Base-by-base conservation (phyloP, 2,329 filamentous ascomycete species). In the Penicillium sp. region DNA sequence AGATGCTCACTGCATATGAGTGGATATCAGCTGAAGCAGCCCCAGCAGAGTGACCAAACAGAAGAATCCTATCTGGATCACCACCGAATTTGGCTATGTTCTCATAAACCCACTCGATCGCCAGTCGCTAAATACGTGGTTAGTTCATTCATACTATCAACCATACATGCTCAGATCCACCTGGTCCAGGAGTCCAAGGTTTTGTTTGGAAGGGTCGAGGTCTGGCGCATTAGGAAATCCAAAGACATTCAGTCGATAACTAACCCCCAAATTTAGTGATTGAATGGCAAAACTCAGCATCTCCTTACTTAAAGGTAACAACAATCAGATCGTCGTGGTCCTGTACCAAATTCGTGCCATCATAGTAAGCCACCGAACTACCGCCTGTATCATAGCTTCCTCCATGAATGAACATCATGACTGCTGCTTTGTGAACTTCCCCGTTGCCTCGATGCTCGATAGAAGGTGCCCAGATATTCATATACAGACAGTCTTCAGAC, bases 31-130 rank as follows among this genome's bases (percentile, higher is more conserved):
- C 51, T 13, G 46, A 54, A 12, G 39, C 34, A 28, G 53, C 77
- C 32, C 77, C 77, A 22, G 77, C 75, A 24, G 72, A 75, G 56
- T 77, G 68, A 7, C 76, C 77, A 24, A 78, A 68, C 6, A 77
- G 67, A 1, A 74, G 76, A 26, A 78, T 71, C 13, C 68, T 64
- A 10, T 67, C 61, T 9, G 69, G 62, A 58, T 78, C 73, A 17
- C 77, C 77, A 24, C 77, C 76, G 50, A 79, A 80, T 22, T 67
- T 58, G 57, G 71, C 61, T 47, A 78, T 77, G 54, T 77, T 64
- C 26, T 71, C 54, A 48, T 75, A 71, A 4, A 79, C 68, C 77
- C 77, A 81, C 57, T 78, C 64, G 2, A 81, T 65, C n/a, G 76
- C 75, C 28, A 62, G 45, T 13, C 61, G 54, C 55, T 78, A 40